Conservation (phyloP, 352 stramenopile species). For the Pythium brachiatum region DNA sequence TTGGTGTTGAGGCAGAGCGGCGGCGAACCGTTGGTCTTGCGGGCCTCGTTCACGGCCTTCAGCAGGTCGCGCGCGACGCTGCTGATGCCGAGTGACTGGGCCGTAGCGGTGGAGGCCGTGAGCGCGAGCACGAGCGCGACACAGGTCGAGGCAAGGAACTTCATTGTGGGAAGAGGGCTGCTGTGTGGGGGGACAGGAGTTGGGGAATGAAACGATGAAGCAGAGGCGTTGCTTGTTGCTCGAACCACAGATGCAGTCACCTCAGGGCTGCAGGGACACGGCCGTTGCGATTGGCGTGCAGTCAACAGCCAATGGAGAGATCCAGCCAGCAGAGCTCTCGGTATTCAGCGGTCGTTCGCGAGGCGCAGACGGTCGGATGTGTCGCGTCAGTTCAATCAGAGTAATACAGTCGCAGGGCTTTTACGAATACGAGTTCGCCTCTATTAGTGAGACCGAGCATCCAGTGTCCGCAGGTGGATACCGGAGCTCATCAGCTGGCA, state of each 20-base stretch:
- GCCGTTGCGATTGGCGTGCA: too few relatives aligned
- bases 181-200: background rate
- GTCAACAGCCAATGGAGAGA: too few relatives aligned
- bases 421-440: background rate
- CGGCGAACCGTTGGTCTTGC: background rate
- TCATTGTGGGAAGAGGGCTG: conserved; percentile 2
- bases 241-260: background rate
- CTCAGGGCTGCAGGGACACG: background rate
- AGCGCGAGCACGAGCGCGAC: conserved; percentile 2
- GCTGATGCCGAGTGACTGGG: conserved; percentile 1
- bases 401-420: background rate
- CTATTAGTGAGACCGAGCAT: background rate
- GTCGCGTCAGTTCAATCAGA: background rate
- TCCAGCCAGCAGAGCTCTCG: too few relatives aligned
- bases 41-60: conserved; percentile 18
- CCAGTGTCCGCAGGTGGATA: background rate
- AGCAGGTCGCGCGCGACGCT: conserved; percentile 12
- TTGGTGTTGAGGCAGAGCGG: conserved; percentile 26
- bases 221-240: background rate
- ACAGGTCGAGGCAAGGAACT: conserved; percentile 13
- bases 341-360: background rate
- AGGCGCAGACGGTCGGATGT: background rate
- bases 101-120: background rate
- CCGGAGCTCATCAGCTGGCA: background rate
- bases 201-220: conserved; percentile 3